Evolutionary conservation across 495 filamentous ascomycete species (phyloP), one percentile per base, ranked within the genome.

Genomic region (Neurospora sp.): DNA sequence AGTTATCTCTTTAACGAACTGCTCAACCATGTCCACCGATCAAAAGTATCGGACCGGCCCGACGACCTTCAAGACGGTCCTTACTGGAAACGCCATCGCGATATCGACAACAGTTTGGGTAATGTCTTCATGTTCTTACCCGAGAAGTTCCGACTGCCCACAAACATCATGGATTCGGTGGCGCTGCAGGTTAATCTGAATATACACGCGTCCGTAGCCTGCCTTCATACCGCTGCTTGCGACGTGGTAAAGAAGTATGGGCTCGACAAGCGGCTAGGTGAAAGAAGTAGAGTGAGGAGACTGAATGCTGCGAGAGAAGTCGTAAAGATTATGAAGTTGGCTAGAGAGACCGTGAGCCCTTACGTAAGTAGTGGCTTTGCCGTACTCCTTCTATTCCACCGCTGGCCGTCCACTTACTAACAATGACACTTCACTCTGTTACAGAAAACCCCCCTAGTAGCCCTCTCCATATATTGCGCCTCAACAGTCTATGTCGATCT

Each of bases 101-200:
- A 86, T 31, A 78, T 86, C 45, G 84, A 86, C 76, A 85, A 83
- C 24, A 79, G 73, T 2, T 78, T 86, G 2, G 83, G 82, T 8
- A 83, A 77, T 71, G 78, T 80, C 3, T 86, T 86, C 73, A 84
- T 86, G 82, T 85, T 80, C 71, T 73, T 86, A 6, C 85, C 84
- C 5, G 82, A 82, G 48, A 76, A 74, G 17, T 82, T 84, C 48
- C 76, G 84, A 13, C 73, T 86, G 5, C 82, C 84, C 1, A 74
- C 72, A 17, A 80, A 84, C 71, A 75, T 80, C 39, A 76, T 74
- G 9, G 78, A 86, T n/a, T 70, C 76, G 3, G 66, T 79, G 15
- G 84, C 84, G 17, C 77, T 85, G 7, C 81, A 84, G 69, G 80
- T 79, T 13, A 86, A 86, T 66, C 74, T 86, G 39, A 86, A 84